Evolutionary conservation across 2,329 filamentous ascomycete species (phyloP), one percentile per base, ranked within the genome.

Genomic region (Ophiognomonia clavigignenti-juglandacearum): DNA sequence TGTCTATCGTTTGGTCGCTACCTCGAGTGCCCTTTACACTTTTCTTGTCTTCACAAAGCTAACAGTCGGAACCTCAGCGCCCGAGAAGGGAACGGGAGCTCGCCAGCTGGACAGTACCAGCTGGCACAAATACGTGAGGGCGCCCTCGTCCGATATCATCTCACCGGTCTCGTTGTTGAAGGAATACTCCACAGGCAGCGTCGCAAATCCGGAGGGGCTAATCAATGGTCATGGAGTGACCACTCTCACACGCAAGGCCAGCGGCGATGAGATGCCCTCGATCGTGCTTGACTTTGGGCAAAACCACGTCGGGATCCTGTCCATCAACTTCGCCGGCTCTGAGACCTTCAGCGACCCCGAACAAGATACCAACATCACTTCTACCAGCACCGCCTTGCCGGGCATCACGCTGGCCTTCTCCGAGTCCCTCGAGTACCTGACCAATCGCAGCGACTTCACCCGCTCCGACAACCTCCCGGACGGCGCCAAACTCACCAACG

Each of bases 201-300:
- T 74, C 20, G 59, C 56, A 4, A 68, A 72, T 52, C 56, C 66
- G 2, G 56, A 62, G 5, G 65, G 61, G 1, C 52, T 73, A 4
- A 45, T 64, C 13, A 26, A 26, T 10, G 50, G 59, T 6, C 55
- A 54, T 4, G 50, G 50, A 13, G 45, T 61, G 4, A 66, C 67
- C 1, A 55, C 67, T 0, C 56, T 73, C 29, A 59, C 46, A 3
- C 60, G 64, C 5, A 20, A n/a, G 1, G 38, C 38, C 0, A n/a
- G 40, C 4, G 38, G 45, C 4, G 49, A 57, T 6, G 53, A 58
- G 4, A 45, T 57, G 0, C 69, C 72, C 1, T 61, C 61, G 2
- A 54, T 76, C 8, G 67, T 74, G 13, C 53, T 76, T n/a, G 73
- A 77, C 53, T 76, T 75, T 55, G 73, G 73, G 1, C 66, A 69